Conservation (phyloP, 441 rosid species). For the Sinapis alba region DNA sequence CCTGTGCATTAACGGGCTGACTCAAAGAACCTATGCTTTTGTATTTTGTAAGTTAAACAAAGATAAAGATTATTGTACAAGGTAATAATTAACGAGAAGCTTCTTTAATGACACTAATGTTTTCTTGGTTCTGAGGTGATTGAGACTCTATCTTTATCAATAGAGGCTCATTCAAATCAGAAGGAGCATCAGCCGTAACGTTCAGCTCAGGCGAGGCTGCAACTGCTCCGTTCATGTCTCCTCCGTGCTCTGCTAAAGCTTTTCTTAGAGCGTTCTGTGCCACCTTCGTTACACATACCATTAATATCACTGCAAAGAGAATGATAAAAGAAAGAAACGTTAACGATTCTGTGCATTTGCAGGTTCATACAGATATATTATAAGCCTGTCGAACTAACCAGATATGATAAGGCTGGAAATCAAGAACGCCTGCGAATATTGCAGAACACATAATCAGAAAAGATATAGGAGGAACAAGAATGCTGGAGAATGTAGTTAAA, state of each 20-base stretch:
- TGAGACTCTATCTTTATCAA: constrained; percentile 71
- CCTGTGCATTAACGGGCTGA: constrained; percentile 15
- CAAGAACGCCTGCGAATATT: constrained; percentile 63
- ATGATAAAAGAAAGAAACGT: background rate
- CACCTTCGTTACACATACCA: constrained; percentile 77
- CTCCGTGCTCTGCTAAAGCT: constrained; percentile 87
- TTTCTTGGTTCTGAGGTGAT: constrained; percentile 25
- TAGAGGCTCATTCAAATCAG: constrained; percentile 69
- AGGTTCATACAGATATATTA: too few relatives aligned
- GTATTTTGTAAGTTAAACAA: constrained; percentile 22
- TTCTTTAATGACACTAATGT: constrained; percentile 25
- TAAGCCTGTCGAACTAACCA: constrained; percentile 43
- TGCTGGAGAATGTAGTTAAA: background rate
- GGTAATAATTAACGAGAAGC: constrained; percentile 4
- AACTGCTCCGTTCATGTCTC: constrained; percentile 46
- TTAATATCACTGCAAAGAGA: constrained; percentile 65
- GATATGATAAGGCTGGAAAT: constrained; percentile 69
- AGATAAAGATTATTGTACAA: constrained; percentile 25
- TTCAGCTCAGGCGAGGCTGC: constrained; percentile 52
- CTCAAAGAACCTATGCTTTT: constrained; percentile 30
- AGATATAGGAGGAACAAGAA: background rate
- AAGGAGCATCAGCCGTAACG: constrained; percentile 41
- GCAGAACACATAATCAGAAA: constrained; percentile 19
- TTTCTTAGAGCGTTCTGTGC: constrained; percentile 92
- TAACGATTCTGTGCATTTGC: background rate